Base-by-base conservation (phyloP, 1,284 basidiomycete species). In the Anthracocystis panici-leucophaei region DNA sequence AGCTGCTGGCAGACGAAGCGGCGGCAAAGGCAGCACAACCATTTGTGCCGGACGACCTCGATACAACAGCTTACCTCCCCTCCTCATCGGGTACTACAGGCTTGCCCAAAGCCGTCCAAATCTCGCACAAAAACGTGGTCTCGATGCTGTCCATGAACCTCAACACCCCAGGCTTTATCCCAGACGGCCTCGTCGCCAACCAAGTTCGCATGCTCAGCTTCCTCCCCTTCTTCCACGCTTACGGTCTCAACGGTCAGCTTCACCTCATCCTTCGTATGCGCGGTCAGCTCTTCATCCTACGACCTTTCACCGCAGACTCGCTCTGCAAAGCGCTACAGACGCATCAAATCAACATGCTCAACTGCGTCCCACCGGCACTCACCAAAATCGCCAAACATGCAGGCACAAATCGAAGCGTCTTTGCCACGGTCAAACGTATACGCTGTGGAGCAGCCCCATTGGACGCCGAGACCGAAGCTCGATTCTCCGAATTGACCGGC, bases 141-240 rank as follows among this genome's bases (percentile, higher is more conserved):
- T 38, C 58, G 16, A 79, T 79, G 77, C 51, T 76, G 27, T 57
- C 59, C 7, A 66, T 68, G 49, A 62, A 62, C 29, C 49, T 58
- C 42, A 40, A 35, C 58, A 67, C 55, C 0, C 70, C 70, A 5
- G 65, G 57, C 2, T 57, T 65, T 23, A n/a, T 73, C 1, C 70
- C 65, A 0, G 54, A 64, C 0, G 18, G 27, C 6, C 51, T 53
- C 23, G 35, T 27, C 7, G 33, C 25, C 10, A 51, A 50, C 8
- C 61, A 64, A 11, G 16, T 60, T 0, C 65, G 70, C 10, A 50
- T 57, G 50, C 60, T 78, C 20, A 63, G 50, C 55, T 69, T 68
- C 52, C 62, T 78, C n/a, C 77, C 77, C 27, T 77, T 78, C 54
- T 78, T 72, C 59, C 74, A 78, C 40, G 77, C 65, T 1, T 65